Conservation (phyloP, 805 yeast species). For the Jamesozyma spencerorum region DNA sequence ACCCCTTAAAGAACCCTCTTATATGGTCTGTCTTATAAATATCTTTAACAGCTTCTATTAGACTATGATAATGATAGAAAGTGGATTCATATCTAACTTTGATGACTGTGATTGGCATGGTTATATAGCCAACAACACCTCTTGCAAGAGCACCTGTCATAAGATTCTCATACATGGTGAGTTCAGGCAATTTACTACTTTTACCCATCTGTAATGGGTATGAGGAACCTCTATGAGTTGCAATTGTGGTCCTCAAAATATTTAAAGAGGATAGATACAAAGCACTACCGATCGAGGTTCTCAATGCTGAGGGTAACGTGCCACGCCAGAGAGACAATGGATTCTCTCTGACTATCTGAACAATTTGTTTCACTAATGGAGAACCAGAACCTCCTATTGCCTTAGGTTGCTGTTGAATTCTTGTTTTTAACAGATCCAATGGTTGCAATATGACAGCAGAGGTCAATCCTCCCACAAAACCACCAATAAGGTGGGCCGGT, state of each 20-base stretch:
- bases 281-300: slow-evolving; percentile 89
- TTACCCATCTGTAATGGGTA: slow-evolving; percentile 4
- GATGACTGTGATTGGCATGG: slow-evolving; percentile 91
- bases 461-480: slow-evolving; percentile 75
- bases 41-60: slow-evolving; percentile 49
- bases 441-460: slow-evolving; percentile 81
- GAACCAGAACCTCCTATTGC: background rate
- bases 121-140: slow-evolving; percentile 70
- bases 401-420: slow-evolving; percentile 55
- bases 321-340: slow-evolving; percentile 75
- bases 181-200: slow-evolving; percentile 53
- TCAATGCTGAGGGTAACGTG: slow-evolving; percentile 77
- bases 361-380: background rate
- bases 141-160: slow-evolving; percentile 71
- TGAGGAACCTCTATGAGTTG: slow-evolving; percentile 24
- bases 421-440: slow-evolving; percentile 76
- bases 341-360: slow-evolving; percentile 33
- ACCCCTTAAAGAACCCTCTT: slow-evolving; percentile 75
- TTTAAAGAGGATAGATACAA: slow-evolving; percentile 71
- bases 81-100: slow-evolving; percentile 87
- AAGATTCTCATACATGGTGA: slow-evolving; percentile 61
- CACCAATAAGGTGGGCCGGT: slow-evolving; percentile 57
- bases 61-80: slow-evolving; percentile 56
- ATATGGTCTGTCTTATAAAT: slow-evolving; percentile 47
- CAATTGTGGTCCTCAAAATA: slow-evolving; percentile 43